A percentile compares a stretch with the other conserved stretches of the same genome.
Evolutionary conservation across 1,284 basidiomycete genomes (phyloP).

Genomic region (Filobasidium uniguttulatum): DNA sequence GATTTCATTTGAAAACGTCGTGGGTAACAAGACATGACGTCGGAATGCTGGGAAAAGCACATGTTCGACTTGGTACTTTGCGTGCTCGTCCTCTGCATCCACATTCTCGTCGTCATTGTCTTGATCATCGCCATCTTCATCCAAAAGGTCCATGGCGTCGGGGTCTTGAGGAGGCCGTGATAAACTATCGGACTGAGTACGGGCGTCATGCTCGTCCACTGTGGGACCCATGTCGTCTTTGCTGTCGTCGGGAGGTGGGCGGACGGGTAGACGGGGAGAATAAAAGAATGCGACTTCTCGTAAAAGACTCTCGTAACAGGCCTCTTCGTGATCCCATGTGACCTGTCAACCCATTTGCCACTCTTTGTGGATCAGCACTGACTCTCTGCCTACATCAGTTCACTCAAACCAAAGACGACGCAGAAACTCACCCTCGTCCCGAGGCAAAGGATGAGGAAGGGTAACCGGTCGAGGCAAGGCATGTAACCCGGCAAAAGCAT

Average conservation of each 20-base stretch:
- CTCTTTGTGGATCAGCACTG: too few species aligned
- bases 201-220: too few species aligned
- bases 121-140: conserved; percentile 4
- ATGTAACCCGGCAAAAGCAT: conserved; percentile 69
- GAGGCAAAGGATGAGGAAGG: conserved; percentile 68
- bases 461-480: conserved; percentile 72
- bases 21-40: conserved; percentile 56
- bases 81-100: conserved; percentile 37
- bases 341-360: conserved; percentile 49
- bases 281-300: conserved; percentile 86
- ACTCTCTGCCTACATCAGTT: too few species aligned
- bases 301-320: conserved; percentile 74
- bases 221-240: conserved; percentile 1
- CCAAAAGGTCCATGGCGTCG: conserved; percentile 8
- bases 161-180: too few species aligned
- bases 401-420: too few species aligned
- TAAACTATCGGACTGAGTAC: too few species aligned
- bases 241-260: conserved; percentile 20
- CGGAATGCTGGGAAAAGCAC: conserved; percentile 70
- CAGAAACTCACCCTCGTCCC: conserved; percentile 54
- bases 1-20: conserved; percentile 54
- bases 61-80: conserved; percentile 74
- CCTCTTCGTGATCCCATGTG: conserved; percentile 69
- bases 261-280: conserved; percentile 47
- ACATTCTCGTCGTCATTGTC: conserved; percentile 7